Conservation (phyloP, 139 green algal species). For the Prasinococcaceae sp. region DNA sequence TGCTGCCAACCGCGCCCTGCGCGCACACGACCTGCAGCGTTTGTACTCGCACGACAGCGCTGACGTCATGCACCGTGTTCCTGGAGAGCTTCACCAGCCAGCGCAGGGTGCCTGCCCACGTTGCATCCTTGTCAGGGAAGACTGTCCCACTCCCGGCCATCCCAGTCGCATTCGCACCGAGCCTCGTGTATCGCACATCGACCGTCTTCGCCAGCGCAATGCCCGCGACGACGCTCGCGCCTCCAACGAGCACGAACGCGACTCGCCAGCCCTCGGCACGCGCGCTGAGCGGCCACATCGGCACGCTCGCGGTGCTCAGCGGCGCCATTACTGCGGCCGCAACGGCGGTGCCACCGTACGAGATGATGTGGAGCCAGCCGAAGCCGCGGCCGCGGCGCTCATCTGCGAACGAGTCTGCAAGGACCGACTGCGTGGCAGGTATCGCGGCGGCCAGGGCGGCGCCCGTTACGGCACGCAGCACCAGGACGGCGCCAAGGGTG, state of each 20-base stretch:
- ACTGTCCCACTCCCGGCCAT: too few relatives aligned
- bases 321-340: neutral
- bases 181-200: too few relatives aligned
- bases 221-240: neutral
- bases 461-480: neutral
- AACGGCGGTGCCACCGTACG: neutral
- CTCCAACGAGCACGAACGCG: neutral
- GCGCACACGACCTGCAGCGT: neutral
- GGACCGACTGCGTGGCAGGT: neutral
- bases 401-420: neutral
- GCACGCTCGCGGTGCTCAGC: neutral
- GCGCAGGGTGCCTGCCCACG: neutral
- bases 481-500: neutral
- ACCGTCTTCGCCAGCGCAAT: neutral
- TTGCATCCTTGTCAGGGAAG: neutral
- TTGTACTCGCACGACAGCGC: neutral
- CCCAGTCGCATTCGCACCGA: too few relatives aligned
- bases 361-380: neutral
- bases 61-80: neutral
- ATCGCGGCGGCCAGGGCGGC: neutral
- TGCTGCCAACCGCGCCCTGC: neutral
- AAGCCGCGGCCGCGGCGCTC: neutral
- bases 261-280: neutral
- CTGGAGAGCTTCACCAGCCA: neutral
- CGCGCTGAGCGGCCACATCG: too few relatives aligned